phyloP scores from a whole-genome alignment of 2,329 filamentous ascomycete genomes.

The Hortaea werneckii region DNA sequence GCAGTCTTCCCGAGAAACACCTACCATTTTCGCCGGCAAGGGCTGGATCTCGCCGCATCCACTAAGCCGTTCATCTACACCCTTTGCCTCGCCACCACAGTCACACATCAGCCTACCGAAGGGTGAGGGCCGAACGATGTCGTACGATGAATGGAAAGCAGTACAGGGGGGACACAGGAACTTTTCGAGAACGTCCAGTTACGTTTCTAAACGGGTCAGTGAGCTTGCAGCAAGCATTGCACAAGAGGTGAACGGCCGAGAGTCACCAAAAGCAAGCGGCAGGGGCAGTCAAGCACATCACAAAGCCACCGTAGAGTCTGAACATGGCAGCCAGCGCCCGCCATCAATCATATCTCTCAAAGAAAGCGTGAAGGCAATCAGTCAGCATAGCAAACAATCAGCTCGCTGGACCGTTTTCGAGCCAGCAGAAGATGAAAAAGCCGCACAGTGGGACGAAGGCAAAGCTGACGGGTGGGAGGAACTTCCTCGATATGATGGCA shows the following conservation, averaged over 20 bases:
- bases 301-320: constrained; percentile 3
- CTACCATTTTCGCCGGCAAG: constrained; percentile 20
- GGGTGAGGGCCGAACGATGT: constrained; percentile 11
- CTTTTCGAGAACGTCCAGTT: constrained; percentile 13
- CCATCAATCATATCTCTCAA: background rate
- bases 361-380: background rate
- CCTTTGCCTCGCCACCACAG: constrained; percentile 12
- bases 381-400: background rate
- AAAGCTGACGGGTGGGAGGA: background rate
- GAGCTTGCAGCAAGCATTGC: constrained; percentile 1
- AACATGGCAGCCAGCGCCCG: constrained; percentile 1
- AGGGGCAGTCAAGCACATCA: constrained; percentile 1
- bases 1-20: background rate
- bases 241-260: background rate
- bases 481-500: background rate
- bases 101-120: constrained; percentile 14
- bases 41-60: constrained; percentile 27
- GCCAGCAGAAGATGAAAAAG: background rate
- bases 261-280: background rate
- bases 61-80: constrained; percentile 13
- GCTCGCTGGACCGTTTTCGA: background rate
- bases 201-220: background rate
- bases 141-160: constrained; percentile 20
- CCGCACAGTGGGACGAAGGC: background rate
- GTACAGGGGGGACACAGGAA: constrained; percentile 13